phyloP scores from a whole-genome alignment of 805 yeast genomes.

The Starmerella apicola region DNA sequence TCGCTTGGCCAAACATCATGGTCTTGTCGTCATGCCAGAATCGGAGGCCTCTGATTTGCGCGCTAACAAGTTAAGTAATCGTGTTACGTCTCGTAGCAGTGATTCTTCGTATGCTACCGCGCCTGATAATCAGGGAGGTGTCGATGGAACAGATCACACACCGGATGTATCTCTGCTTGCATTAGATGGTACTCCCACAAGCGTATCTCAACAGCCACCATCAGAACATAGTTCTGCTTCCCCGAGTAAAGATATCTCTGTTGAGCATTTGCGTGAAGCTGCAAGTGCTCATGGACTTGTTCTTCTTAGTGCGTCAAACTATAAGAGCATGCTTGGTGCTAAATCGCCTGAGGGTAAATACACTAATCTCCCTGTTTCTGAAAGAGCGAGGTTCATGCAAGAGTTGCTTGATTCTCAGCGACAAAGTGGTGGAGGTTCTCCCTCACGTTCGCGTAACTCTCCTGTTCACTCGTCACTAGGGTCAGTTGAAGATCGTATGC shows the following conservation, averaged over 20 bases:
- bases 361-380: constrained; percentile 9
- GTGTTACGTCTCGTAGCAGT: too few relatives aligned
- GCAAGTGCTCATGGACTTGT: constrained; percentile 8
- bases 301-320: constrained; percentile 9
- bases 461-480: constrained; percentile 11
- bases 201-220: too few relatives aligned
- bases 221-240: too few relatives aligned
- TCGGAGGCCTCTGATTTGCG: constrained; percentile 13
- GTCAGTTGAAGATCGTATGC: constrained; percentile 24
- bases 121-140: background rate
- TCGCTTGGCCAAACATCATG: constrained; percentile 16
- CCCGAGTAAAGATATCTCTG: constrained; percentile 1
- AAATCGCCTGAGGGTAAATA: constrained; percentile 3
- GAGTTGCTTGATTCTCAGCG: constrained; percentile 4
- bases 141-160: constrained; percentile 5
- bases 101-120: background rate
- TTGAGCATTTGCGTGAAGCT: constrained; percentile 3
- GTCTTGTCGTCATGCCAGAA: constrained; percentile 19
- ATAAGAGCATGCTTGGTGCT: constrained; percentile 5
- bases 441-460: background rate
- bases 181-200: background rate
- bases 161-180: constrained; percentile 2
- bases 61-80: constrained; percentile 18
- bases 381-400: constrained; percentile 12
- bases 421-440: constrained; percentile 4